phyloP scores from a whole-genome alignment of 1,284 basidiomycete species.

The Afroboletus lepidellus region DNA sequence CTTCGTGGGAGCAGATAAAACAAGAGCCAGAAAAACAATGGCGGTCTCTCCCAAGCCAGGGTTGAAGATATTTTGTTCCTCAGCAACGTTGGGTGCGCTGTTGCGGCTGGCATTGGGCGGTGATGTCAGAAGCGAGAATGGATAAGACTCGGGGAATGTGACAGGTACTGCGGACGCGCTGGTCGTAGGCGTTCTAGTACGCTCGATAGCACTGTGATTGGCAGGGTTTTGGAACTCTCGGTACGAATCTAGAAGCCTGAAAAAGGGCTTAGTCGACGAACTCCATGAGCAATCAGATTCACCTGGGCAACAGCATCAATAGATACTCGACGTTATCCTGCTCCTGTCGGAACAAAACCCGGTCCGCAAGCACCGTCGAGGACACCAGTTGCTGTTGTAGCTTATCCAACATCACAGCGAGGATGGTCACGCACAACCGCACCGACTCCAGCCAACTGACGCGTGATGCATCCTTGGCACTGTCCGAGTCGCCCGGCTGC shows the following conservation, averaged over 20 bases:
- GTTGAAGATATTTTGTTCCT: constrained; percentile 60
- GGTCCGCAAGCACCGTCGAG: constrained; percentile 62
- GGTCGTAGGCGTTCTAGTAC: constrained; percentile 60
- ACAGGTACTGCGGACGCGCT: constrained; percentile 68
- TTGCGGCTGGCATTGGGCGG: constrained; percentile 55
- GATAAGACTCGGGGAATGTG: constrained; percentile 92
- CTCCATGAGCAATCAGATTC: constrained; percentile 20
- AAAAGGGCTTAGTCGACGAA: constrained; percentile 13
- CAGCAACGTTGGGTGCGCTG: constrained; percentile 39
- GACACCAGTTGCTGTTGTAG: constrained; percentile 80
- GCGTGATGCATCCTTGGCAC: constrained; percentile 68
- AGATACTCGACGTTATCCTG: constrained; percentile 93
- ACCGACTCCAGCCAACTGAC: constrained; percentile 89
- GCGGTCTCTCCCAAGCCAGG: constrained; percentile 85
- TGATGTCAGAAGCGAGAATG: constrained; percentile 80
- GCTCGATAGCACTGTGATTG: constrained; percentile 70
- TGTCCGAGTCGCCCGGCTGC: constrained; percentile 62
- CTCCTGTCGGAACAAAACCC: constrained; percentile 68
- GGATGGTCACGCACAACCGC: constrained; percentile 78
- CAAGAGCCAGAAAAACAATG: constrained; percentile 80
- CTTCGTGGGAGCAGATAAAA: constrained; percentile 77
- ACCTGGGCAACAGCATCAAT: constrained; percentile 85
- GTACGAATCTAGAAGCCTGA: constrained; percentile 71
- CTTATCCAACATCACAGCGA: constrained; percentile 91
- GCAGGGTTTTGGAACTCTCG: constrained; percentile 73